Base-by-base conservation (phyloP, 495 filamentous ascomycete species). In the Staphylotrichum longicolle region DNA sequence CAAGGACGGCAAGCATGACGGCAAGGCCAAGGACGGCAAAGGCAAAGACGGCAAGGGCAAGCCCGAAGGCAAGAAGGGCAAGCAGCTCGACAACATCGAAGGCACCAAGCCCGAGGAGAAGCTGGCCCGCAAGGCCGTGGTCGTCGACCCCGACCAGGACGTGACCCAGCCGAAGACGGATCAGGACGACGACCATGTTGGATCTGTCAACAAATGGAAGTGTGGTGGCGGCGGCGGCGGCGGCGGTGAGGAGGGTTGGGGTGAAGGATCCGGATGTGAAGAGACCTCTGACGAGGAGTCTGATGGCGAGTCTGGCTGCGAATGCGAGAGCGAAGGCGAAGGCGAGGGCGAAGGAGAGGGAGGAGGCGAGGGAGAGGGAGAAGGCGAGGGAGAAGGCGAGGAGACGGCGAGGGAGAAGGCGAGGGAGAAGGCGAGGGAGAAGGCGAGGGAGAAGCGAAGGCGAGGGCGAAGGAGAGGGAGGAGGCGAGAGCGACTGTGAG, bases 51-150 rank as follows among this genome's bases (percentile, higher is more conserved):
- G 44, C 10, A 15, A 57, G 12, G 39, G 50, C 12, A 35, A 64
- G 8, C 6, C 37, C 7, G 39, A 57, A 11, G 51, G 30, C 46
- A 47, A 57, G 27, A 57, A 59, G 47, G 46, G 45, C 37, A 44
- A 48, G 5, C 5, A 6, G 5, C 37, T 39, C 27, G 14, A 44
- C 52, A 49, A 63, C 32, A 42, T 61, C 46, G 35, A 27, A 27
- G 20, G 20, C 20, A 27, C 20, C 20, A 27, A 33, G 1, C 35
- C n/a, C 35, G 32, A 52, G 4, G 33, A 2, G 20, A 27, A 27
- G 20, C 20, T 52, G 32, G 37, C 5, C 11, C 32, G 32, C 9
- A 52, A n/a, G 49, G 49, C 49, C 11, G 14, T 37, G 11, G 33
- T 15, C 33, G 14, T 37, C 49, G 12, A 7, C 33, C 49, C 35